phyloP scores from a whole-genome alignment of 192 early-diverging fungal genomes.

The Helicostylum pulchrum region DNA sequence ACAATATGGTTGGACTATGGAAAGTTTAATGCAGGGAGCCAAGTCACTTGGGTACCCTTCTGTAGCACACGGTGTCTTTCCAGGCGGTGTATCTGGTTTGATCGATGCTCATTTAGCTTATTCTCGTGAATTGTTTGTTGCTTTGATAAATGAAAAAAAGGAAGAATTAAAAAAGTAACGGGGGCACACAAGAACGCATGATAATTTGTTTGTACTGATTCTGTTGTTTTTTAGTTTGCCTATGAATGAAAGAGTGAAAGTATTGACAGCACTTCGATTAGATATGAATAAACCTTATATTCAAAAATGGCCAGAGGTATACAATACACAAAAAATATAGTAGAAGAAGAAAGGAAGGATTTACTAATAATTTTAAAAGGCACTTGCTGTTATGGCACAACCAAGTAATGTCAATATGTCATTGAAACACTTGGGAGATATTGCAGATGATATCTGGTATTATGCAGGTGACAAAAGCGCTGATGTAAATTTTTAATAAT shows the following conservation, averaged over 20 bases:
- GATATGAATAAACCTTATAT: slow-evolving; percentile 71
- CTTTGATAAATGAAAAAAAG: slow-evolving; percentile 50
- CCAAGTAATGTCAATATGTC: slow-evolving; percentile 75
- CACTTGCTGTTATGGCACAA: slow-evolving; percentile 71
- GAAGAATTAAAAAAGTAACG: slow-evolving; percentile 59
- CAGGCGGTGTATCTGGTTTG: slow-evolving; percentile 63
- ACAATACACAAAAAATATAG: background rate
- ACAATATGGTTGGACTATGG: slow-evolving; percentile 71
- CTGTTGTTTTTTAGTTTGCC: slow-evolving; percentile 27
- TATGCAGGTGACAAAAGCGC: slow-evolving; percentile 80
- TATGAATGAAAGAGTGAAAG: slow-evolving; percentile 54
- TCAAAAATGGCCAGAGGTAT: slow-evolving; percentile 73
- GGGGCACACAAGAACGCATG: too few relatives aligned
- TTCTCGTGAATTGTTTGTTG: slow-evolving; percentile 40
- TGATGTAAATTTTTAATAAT: slow-evolving; percentile 50
- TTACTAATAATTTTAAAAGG: slow-evolving; percentile 33
- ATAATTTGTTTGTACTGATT: background rate
- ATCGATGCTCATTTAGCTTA: slow-evolving; percentile 75
- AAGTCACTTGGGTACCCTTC: slow-evolving; percentile 65
- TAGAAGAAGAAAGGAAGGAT: background rate
- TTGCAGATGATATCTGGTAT: slow-evolving; percentile 87
- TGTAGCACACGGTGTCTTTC: slow-evolving; percentile 67
- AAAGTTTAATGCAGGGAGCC: slow-evolving; percentile 61
- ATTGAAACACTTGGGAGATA: slow-evolving; percentile 58
- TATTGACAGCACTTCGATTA: slow-evolving; percentile 61